Evolutionary conservation across 768 basidiomycete genomes (phyloP).

Genomic region (Mycena sanguinolenta): DNA sequence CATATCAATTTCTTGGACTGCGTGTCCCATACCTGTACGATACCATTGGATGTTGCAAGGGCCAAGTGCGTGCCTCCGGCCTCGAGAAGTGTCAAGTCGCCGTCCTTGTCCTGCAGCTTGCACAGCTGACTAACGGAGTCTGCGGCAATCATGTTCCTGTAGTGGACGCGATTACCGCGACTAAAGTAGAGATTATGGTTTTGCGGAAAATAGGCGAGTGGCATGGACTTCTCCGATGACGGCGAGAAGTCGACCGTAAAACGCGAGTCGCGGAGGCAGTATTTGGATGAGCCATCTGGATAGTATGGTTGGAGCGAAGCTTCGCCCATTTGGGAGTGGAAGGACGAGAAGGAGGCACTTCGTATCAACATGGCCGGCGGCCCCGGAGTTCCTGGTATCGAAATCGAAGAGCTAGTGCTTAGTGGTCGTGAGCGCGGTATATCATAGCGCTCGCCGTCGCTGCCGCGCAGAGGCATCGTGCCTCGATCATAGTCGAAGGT

Average conservation of each 20-base stretch:
- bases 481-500: constrained; percentile 38
- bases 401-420: constrained; percentile 22
- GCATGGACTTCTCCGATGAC: constrained; percentile 36
- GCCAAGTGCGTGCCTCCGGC: constrained; percentile 61
- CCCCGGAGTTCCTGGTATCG: constrained; percentile 5
- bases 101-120: constrained; percentile 61
- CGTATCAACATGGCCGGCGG: constrained; percentile 40
- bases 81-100: constrained; percentile 58
- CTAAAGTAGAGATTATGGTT: constrained; percentile 59
- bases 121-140: constrained; percentile 56
- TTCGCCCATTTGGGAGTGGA: constrained; percentile 32
- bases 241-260: constrained; percentile 50
- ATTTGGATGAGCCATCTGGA: constrained; percentile 52
- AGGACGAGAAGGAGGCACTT: constrained; percentile 43
- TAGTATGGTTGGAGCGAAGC: constrained; percentile 44
- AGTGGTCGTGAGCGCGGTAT: constrained; percentile 28
- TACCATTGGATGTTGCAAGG: constrained; percentile 71
- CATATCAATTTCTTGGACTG: constrained; percentile 66
- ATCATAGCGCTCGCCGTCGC: constrained; percentile 22
- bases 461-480: constrained; percentile 22
- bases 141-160: constrained; percentile 55
- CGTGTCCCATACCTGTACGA: constrained; percentile 82
- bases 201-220: constrained; percentile 57
- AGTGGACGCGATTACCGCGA: constrained; percentile 67
- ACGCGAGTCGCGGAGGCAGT: constrained; percentile 50